Percentiles rank a stretch among this genome's conserved stretches.
These are phyloP conservation scores for Colletotrichum sp. DNA, from an alignment of 2,329 filamentous ascomycete species.

Conservation along the genomic window DNA sequence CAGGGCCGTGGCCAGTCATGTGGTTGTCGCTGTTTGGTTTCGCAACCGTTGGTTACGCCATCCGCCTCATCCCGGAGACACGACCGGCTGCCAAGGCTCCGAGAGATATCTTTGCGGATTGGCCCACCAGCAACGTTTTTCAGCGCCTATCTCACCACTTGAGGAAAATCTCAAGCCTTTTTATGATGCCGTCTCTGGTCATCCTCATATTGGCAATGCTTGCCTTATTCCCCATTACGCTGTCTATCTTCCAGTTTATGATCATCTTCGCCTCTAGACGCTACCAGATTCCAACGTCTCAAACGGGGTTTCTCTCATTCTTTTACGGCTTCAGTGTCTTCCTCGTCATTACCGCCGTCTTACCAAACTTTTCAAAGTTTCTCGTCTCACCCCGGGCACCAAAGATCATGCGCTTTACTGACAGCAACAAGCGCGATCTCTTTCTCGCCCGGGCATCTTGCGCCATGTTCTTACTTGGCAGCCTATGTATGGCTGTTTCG, in stretches of 20 bases:
- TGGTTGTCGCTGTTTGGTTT: neutral
- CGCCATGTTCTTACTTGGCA: constrained; percentile 23
- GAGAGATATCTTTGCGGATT: neutral
- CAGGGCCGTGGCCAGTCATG: constrained; percentile 31
- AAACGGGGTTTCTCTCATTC: constrained; percentile 34
- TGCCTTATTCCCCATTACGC: neutral
- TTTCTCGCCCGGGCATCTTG: constrained; percentile 29
- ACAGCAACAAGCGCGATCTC: constrained; percentile 30
- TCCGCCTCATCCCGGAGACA: neutral
- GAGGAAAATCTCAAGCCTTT: neutral
- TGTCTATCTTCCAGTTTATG: constrained; percentile 20
- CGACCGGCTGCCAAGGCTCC: neutral
- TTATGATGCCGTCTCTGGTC: constrained; percentile 12
- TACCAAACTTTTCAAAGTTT: constrained; percentile 27
- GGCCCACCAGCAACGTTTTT: neutral
- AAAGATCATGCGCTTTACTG: constrained; percentile 23
- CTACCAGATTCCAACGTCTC: constrained; percentile 28
- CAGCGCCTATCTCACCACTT: neutral
- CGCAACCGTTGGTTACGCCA: neutral
- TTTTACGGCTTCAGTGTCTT: constrained; percentile 30
- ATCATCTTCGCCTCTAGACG: constrained; percentile 33
- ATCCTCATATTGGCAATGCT: constrained; percentile 30
- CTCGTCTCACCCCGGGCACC: constrained; percentile 24
- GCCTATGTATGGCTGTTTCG: constrained; percentile 28
- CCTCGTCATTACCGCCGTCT: neutral